phyloP scores from a whole-genome alignment of 75 land plant species.

The Chamaecyparis obtusa region DNA sequence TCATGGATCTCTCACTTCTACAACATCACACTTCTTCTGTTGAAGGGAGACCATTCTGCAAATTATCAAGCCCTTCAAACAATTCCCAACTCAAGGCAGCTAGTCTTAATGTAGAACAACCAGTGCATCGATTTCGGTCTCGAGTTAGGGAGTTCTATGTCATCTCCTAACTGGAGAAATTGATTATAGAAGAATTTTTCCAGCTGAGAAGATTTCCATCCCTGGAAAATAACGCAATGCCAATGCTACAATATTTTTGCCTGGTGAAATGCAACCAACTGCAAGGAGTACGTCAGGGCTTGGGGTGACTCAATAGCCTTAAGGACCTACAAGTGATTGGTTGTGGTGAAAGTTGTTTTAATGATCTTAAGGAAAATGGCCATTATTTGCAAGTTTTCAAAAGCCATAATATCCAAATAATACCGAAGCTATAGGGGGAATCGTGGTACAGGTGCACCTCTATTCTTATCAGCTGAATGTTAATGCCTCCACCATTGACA shows the following conservation, averaged over 20 bases:
- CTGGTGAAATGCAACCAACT: neutral
- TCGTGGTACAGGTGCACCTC: too few species aligned
- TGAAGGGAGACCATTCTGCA: neutral
- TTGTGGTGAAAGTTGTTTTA: neutral
- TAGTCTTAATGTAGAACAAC: neutral
- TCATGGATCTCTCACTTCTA: neutral
- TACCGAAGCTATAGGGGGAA: neutral
- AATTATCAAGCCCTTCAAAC: neutral
- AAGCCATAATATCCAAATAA: neutral
- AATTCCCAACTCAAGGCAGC: neutral
- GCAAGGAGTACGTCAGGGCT: neutral
- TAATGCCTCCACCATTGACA: too few species aligned
- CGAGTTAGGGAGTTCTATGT: neutral
- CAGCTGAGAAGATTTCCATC: neutral
- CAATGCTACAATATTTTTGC: neutral
- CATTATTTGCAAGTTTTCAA: neutral
- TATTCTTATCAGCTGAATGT: too few species aligned
- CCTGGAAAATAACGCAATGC: neutral
- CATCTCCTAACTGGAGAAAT: neutral
- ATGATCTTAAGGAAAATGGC: neutral
- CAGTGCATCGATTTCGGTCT: neutral
- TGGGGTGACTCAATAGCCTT: neutral
- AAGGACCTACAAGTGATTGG: neutral
- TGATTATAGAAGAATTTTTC: neutral
- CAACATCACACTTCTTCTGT: neutral